Evolutionary conservation across 176 grass and related monocot genomes (phyloP).

Genomic region (Ensete ventricosum): DNA sequence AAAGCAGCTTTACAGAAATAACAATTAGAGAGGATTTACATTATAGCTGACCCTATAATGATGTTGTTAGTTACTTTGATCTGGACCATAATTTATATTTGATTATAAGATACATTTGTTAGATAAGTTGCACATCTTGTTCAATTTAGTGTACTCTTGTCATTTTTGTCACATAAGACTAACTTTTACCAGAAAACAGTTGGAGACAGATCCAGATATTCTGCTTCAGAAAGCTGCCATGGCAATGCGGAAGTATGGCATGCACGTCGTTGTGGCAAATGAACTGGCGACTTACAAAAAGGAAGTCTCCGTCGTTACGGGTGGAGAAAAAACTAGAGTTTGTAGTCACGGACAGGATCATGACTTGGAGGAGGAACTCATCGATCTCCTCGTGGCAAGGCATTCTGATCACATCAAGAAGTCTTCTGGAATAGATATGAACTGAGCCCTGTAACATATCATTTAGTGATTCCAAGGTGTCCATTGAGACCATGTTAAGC

Average conservation of each 20-base stretch:
- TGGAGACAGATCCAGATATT: conserved; percentile 87
- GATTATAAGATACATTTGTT: neutral
- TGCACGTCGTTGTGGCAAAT: conserved; percentile 71
- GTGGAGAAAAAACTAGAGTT: conserved; percentile 27
- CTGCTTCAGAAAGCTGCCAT: conserved; percentile 55
- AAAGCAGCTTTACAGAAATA: too few species aligned
- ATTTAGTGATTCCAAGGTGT: neutral
- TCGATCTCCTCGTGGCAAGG: conserved; percentile 31
- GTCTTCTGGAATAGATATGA: neutral
- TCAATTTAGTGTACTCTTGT: neutral
- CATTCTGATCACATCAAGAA: conserved; percentile 45
- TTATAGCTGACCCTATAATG: too few species aligned
- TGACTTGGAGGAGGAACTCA: conserved; percentile 63
- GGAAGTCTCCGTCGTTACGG: conserved; percentile 51
- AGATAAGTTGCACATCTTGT: neutral
- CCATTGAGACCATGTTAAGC: neutral
- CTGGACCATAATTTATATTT: too few species aligned
- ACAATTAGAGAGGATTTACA: too few species aligned
- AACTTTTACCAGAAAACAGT: conserved; percentile 24
- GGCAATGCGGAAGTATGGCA: conserved; percentile 61
- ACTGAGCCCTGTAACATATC: neutral
- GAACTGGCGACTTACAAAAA: conserved; percentile 69
- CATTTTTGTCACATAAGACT: neutral
- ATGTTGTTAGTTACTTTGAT: too few species aligned
- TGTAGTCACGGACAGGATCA: conserved; percentile 24